phyloP scores from a whole-genome alignment of 2,329 filamentous ascomycete species.

The Aspergillus ibericus region DNA sequence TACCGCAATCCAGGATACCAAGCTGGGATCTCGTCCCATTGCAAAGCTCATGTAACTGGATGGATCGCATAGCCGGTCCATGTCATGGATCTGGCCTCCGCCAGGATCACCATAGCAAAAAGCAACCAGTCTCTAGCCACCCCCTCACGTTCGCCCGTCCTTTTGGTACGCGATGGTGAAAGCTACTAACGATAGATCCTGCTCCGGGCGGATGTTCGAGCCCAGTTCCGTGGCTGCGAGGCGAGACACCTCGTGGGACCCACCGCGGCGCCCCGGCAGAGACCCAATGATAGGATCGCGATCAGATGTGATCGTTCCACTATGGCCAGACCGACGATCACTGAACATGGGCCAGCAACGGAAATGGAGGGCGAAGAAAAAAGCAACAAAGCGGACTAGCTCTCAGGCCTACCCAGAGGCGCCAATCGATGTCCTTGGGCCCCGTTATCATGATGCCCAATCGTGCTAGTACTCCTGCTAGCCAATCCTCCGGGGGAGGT shows the following conservation, averaged over 20 bases:
- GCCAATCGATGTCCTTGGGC: background rate
- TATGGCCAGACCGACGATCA: background rate
- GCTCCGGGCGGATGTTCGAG: background rate
- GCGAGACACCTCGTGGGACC: slow-evolving; percentile 2
- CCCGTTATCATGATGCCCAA: background rate
- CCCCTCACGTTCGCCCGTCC: background rate
- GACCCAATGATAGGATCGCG: background rate
- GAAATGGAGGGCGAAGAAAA: background rate
- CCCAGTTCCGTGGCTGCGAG: background rate
- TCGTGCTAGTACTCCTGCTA: background rate
- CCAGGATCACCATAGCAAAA: background rate
- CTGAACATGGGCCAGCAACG: background rate
- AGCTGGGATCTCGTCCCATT: background rate
- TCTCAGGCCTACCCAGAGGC: background rate
- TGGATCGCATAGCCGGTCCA: background rate
- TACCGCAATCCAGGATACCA: background rate
- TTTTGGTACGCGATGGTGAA: background rate
- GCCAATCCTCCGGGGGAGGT: background rate
- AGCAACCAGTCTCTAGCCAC: background rate
- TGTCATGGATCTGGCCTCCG: background rate
- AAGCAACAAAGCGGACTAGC: background rate
- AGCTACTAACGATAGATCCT: background rate
- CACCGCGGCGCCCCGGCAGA: background rate
- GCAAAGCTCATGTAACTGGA: background rate
- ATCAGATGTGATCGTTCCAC: background rate